A percentile compares a stretch with the other conserved stretches of the same genome.
These are phyloP conservation scores for Calendula officinalis DNA, from an alignment of 129 eudicot species.

Conservation along the genomic window DNA sequence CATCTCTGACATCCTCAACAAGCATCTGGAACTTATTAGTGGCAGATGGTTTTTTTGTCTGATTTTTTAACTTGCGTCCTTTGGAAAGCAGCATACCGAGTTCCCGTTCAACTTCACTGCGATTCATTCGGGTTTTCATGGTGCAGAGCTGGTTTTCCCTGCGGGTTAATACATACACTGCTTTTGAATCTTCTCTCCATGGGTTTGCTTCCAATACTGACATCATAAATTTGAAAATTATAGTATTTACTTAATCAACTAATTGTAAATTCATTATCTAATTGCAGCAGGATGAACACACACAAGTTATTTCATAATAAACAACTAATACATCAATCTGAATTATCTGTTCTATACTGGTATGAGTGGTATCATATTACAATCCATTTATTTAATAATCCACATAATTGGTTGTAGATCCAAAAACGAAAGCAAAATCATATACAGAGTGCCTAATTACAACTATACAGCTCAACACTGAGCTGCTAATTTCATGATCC, in stretches of 20 bases:
- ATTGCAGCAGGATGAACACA: not conserved
- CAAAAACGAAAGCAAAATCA: not conserved
- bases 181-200: slow-evolving; percentile 88
- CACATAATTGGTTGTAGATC: not conserved
- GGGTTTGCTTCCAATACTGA: slow-evolving; percentile 92
- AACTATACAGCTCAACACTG: not conserved
- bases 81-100: slow-evolving; percentile 84
- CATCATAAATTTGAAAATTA: not conserved
- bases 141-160: slow-evolving; percentile 94
- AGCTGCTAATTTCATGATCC: slow-evolving; percentile 2
- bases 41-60: slow-evolving; percentile 55
- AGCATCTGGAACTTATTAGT: slow-evolving; percentile 72
- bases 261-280: not conserved
- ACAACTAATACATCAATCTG: not conserved
- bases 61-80: slow-evolving; percentile 59
- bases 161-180: slow-evolving; percentile 92
- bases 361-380: not conserved
- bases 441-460: not conserved
- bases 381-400: slow-evolving; percentile 4
- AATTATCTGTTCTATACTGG: not conserved
- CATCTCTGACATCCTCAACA: slow-evolving; percentile 95
- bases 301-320: not conserved
- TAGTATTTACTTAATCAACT: not conserved
- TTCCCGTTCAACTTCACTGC: slow-evolving; percentile 96
- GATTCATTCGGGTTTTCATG: slow-evolving; percentile 91